Evolutionary conservation across 768 basidiomycete species (phyloP), one percentile per base, ranked within the genome.

Genomic region (Leccinellum luteum): DNA sequence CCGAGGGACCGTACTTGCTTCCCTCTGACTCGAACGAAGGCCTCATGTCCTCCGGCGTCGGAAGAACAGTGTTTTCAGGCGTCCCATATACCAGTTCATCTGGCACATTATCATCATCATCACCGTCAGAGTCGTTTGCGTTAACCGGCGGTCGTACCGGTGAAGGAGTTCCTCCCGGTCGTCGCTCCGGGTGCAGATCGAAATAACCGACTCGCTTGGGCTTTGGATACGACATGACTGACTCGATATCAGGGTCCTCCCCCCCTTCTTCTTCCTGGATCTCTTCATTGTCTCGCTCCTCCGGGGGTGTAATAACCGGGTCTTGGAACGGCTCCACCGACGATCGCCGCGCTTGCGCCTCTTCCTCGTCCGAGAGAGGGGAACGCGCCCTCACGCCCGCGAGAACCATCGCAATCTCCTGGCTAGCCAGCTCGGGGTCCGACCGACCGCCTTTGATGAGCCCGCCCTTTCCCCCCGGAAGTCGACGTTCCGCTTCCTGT

Each of bases 161-260:
- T 64, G n/a, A 52, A 59, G 35, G 57, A 41, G 13, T 47, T 32
- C 51, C 60, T 27, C 65, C 67, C 21, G 79, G 80, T 38, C 85
- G 75, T 47, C 89, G 79, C 47, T 91, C 89, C 12, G 89, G 89
- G 67, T 92, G 89, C 14, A 90, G 64, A 67, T 90, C 89, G 67
- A 92, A 92, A 69, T 92, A 92, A 0, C 87, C 86, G 27, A 84
- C 52, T 17, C 87, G 79, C 47, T 51, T 73, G 47, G 48, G 43
- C 51, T 65, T 75, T 41, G 69, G 74, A 44, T 70, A 70, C 23
- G 69, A 75, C 70, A 74, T 73, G 52, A 74, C 65, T 13, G 73
- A 73, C 21, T 60, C 80, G 4, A 84, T 77, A 60, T 84, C 81
- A 23, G 73, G 72, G 63, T 82, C 82, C 57, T 65, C 59, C 44